Evolutionary conservation across 805 yeast species (phyloP), one percentile per base, ranked within the genome.

Genomic region (Zygosaccharomyces kombuchaensis): DNA sequence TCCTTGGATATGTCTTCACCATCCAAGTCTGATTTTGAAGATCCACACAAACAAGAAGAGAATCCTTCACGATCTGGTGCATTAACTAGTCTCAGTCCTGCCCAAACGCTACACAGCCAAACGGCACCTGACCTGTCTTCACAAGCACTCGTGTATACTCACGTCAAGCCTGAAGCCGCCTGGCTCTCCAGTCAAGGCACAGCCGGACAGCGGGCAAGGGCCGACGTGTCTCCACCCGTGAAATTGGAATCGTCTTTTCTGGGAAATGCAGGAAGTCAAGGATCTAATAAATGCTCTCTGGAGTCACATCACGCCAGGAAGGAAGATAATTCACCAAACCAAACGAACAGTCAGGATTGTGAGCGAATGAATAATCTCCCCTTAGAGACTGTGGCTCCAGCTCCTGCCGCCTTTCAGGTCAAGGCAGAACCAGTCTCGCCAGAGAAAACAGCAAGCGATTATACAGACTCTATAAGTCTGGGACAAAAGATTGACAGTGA

Each of bases 401-500:
- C 5, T 3, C 21, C 21, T 19, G 5, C 21, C 21, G 5, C 21
- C 21, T 10, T 29, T 13, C 10, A 29, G 2, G 35, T 35, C 10
- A 31, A 34, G 13, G 31, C 36, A 17, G 46, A 43, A 23, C 46
- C 36, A 7, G 14, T 17, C n/a, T 38, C 50, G 5, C 42, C 48
- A 12, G 47, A 40, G 22, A 38, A 36, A 26, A 36, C 34, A 9
- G 21, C 45, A 10, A 45, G 49, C 26, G 46, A 42, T 13, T 21
- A 29, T 2, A 22, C 36, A 10, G 48, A 44, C 29, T 31, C 38
- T 13, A 13, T 38, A 6, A 49, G 50, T 29, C 21, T 46, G 14
- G 49, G 48, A 27, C 50, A 46, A 9, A 49, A 44, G 26, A 49
- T 49, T 26, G 52, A 45, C 27, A 36, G 41, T 38, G 49, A 48